Base-by-base conservation (phyloP, 176 grass and related monocot genomes). In the Zoysia pacifica region DNA sequence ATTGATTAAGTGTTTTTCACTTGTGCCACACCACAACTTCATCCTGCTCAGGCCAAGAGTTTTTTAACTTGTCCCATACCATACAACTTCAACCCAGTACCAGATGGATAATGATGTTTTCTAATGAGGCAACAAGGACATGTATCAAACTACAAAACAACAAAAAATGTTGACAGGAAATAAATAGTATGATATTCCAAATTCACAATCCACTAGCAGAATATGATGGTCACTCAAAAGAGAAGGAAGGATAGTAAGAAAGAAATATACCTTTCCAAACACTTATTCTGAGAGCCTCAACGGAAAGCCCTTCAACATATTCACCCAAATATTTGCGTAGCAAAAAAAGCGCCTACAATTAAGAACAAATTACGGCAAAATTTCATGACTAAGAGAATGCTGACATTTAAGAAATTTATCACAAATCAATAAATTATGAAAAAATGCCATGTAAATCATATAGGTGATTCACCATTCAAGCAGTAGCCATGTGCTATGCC, bases 241-340 rank as follows among this genome's bases (percentile, higher is more conserved):
- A 2, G 18, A 11, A 47, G 28, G 51, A 75, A 2, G 47, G 48
- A 19, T 19, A 61, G 0, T 74, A 48, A 70, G 38, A 72, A 81
- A 72, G n/a, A 73, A 68, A 73, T 37, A 44, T 70, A 98, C 95
- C 95, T 90, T 94, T 90, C 95, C 95, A 98, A 45, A 98, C 95
- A 71, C 95, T 98, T 77, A 98, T 94, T 74, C 95, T 81, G 79
- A 98, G 95, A 35, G 95, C 90, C 89, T 98, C 95, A 83, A 88
- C 81, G 72, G 95, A 98, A 86, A 98, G 85, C 45, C 90, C 95
- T 89, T 98, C 95, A 65, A 98, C 92, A 91, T 98, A 98, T 89
- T 98, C 95, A 67, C 95, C 92, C 86, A 98, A 81, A 88, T 94
- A 98, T 86, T 90, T 98, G 58, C 90, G 90, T 44, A 98, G 95